Percentiles rank a stretch among this genome's conserved stretches.
These are phyloP conservation scores for Penicillium angulare DNA, from an alignment of 495 filamentous ascomycete species.

Conservation along the genomic window DNA sequence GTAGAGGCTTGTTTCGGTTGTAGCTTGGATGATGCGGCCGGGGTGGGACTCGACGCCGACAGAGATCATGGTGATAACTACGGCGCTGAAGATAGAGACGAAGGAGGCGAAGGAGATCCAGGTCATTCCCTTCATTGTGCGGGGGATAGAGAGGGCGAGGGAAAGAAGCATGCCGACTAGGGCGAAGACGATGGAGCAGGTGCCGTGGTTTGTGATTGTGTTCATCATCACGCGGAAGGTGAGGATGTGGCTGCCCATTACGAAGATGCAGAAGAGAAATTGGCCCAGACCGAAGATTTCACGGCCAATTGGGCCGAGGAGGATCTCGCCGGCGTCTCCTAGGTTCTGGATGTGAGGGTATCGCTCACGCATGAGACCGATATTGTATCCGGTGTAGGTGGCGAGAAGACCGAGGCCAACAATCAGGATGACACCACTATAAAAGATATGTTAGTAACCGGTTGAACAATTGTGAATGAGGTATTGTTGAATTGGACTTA, in stretches of 20 bases:
- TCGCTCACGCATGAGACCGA: conserved; percentile 70
- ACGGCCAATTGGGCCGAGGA: conserved; percentile 48
- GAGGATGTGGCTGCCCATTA: conserved; percentile 74
- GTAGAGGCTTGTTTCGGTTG: conserved; percentile 31
- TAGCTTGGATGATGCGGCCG: conserved; percentile 26
- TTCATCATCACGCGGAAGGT: conserved; percentile 70
- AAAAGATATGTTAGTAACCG: neutral
- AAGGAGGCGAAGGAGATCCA: conserved; percentile 61
- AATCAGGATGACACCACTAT: conserved; percentile 57
- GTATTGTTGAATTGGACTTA: conserved; percentile 12
- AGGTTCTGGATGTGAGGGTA: conserved; percentile 68
- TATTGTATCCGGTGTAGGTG: conserved; percentile 73
- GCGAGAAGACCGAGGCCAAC: conserved; percentile 63
- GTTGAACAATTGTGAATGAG: neutral
- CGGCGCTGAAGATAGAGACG: conserved; percentile 36
- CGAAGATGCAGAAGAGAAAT: conserved; percentile 69
- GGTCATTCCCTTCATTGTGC: conserved; percentile 58
- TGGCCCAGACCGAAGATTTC: conserved; percentile 67
- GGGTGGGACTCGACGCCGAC: conserved; percentile 52
- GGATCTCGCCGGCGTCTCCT: conserved; percentile 57
- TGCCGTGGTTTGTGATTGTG: conserved; percentile 60
- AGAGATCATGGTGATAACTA: conserved; percentile 70
- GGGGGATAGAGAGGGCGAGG: conserved; percentile 60
- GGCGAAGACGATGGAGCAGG: conserved; percentile 69
- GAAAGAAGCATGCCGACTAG: conserved; percentile 63